These are phyloP conservation scores for Ceratopteris richardii DNA, from an alignment of 75 land plant genomes.

Conservation along the genomic window DNA sequence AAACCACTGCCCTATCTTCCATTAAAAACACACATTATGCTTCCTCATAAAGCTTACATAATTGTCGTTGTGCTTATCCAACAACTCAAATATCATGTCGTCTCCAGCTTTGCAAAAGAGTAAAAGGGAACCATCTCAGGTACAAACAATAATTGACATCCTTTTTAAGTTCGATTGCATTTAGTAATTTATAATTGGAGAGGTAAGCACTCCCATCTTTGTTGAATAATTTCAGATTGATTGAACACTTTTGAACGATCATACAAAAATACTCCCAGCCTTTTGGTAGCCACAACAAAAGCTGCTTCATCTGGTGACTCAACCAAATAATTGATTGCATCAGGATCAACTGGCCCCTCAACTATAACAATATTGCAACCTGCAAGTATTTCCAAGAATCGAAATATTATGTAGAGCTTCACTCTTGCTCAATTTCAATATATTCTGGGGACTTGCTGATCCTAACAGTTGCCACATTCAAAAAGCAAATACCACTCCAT, in stretches of 20 bases:
- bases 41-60: too few species aligned
- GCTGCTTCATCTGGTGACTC: constrained; percentile 48
- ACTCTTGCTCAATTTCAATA: neutral
- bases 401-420: constrained; percentile 4
- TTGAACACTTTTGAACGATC: constrained; percentile 23
- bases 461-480: constrained; percentile 8
- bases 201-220: constrained; percentile 3
- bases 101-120: constrained; percentile 48
- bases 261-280: constrained; percentile 27
- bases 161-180: constrained; percentile 37
- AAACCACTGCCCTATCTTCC: too few species aligned
- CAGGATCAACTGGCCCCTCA: constrained; percentile 13
- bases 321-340: constrained; percentile 20
- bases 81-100: constrained; percentile 28
- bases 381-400: constrained; percentile 26
- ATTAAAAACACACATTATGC: too few species aligned
- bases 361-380: constrained; percentile 31
- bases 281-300: too few species aligned
- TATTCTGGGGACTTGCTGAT: neutral
- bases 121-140: constrained; percentile 22
- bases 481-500: too few species aligned
- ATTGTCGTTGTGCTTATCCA: constrained; percentile 9
- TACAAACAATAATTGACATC: constrained; percentile 43
- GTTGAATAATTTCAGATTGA: constrained; percentile 12
- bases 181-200: constrained; percentile 20